Percentiles rank a stretch among this genome's conserved stretches.
Conservation (phyloP, 2,329 filamentous ascomycete species). For the Colletotrichum filicis region DNA sequence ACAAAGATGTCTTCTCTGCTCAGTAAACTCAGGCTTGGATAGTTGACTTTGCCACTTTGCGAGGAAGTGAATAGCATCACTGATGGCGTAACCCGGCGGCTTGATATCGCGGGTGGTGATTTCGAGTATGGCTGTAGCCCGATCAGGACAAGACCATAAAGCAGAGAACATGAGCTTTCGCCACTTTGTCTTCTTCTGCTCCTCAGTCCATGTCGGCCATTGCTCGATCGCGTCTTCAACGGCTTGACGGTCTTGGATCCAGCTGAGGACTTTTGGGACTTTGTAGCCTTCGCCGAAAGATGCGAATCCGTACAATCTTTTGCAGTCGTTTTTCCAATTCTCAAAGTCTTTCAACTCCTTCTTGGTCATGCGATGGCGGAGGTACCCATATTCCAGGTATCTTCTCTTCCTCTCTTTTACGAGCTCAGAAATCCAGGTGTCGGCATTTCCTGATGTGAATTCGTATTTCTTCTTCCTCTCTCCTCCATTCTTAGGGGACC, state of each 20-base stretch:
- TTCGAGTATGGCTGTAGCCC: constrained; percentile 45
- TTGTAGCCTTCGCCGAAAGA: background rate
- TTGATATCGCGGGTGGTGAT: constrained; percentile 51
- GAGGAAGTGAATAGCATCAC: constrained; percentile 48
- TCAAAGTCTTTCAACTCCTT: constrained; percentile 21
- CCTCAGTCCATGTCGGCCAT: constrained; percentile 19
- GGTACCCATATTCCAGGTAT: constrained; percentile 31
- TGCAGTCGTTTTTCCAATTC: constrained; percentile 34
- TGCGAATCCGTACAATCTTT: background rate
- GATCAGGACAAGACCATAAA: constrained; percentile 45
- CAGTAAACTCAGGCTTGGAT: background rate
- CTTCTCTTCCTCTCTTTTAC: constrained; percentile 32
- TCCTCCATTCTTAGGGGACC: background rate
- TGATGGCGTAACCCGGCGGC: constrained; percentile 50
- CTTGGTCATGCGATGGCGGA: constrained; percentile 26
- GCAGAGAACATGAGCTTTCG: constrained; percentile 49
- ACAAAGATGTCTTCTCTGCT: constrained; percentile 34
- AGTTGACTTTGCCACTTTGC: constrained; percentile 36
- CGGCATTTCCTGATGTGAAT: background rate
- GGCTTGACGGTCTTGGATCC: constrained; percentile 44
- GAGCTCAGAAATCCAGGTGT: background rate
- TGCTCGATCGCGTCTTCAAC: constrained; percentile 41
- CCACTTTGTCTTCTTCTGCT: constrained; percentile 40
- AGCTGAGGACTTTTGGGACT: constrained; percentile 23
- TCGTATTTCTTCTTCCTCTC: background rate